A percentile compares a stretch with the other conserved stretches of the same genome.
Evolutionary conservation across 208 protist genomes (phyloP).

Genomic region (Vickermania spadyakhi): DNA sequence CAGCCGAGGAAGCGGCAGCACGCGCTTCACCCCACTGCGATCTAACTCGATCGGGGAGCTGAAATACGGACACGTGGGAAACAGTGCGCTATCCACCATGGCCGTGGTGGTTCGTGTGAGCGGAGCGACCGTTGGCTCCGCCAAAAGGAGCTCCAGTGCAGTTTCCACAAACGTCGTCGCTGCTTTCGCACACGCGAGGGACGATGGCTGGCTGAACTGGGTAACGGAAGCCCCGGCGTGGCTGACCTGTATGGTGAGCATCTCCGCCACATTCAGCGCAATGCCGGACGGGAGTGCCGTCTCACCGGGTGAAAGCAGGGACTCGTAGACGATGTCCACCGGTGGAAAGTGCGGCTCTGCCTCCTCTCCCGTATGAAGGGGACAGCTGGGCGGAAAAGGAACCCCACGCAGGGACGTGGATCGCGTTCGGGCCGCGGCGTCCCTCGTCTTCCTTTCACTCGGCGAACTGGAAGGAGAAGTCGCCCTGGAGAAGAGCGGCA

Average conservation of each 20-base stretch:
- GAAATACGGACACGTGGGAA: conserved; percentile 4
- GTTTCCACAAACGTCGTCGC: conserved; percentile 52
- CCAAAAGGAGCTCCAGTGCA: conserved; percentile 55
- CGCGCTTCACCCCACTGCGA: not conserved
- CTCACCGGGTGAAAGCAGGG: conserved; percentile 19
- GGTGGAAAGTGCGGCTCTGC: conserved; percentile 90
- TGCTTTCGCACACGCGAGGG: conserved; percentile 52
- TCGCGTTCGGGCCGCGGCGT: too few species aligned
- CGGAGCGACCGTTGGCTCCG: conserved; percentile 44
- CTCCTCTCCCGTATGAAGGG: conserved; percentile 89
- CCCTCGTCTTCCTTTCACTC: too few species aligned
- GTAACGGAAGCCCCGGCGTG: conserved; percentile 65
- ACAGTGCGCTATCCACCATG: conserved; percentile 53
- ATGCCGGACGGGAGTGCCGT: too few species aligned
- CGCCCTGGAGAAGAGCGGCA: conserved; percentile 85
- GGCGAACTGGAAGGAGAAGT: too few species aligned
- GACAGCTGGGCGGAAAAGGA: too few species aligned
- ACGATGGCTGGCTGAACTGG: conserved; percentile 66
- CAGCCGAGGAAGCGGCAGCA: not conserved
- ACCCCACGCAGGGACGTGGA: too few species aligned
- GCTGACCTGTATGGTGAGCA: conserved; percentile 60
- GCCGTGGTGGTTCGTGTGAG: conserved; percentile 22
- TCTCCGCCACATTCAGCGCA: conserved; percentile 36
- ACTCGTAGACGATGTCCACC: conserved; percentile 7
- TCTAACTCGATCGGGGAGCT: not conserved